Base-by-base conservation (phyloP, 179 eudicot genomes). In the Amaranthus tricolor region DNA sequence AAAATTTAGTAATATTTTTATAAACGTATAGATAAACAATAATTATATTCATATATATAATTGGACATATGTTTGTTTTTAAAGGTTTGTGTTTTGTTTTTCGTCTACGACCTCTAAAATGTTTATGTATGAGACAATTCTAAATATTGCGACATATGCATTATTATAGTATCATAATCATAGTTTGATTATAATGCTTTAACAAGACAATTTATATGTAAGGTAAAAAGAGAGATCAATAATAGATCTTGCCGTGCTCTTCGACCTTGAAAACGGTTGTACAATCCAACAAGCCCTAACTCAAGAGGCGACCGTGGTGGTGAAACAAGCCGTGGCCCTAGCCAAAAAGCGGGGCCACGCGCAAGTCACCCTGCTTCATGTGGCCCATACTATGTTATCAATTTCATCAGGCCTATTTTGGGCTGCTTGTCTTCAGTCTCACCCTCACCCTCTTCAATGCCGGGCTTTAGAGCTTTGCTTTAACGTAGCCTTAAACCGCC, bases 401-500 rank as follows among this genome's bases (percentile, higher is more conserved):
- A 62, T 84, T 14, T 82, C 89, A 6, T 69, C 83, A 0, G 88
- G 91, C 49, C 89, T 86, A 2, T 85, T 88, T 10, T 67, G 82
- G 66, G 60, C 83, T 0, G 87, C 91, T 5, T 88, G 91, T 50
- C 73, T 88, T 6, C 82, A 82, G 21, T 84, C 89, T 10, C 82
- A 88, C 59, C 82, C 85, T 8, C 89, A 88, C 73, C 91, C 91
- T 5, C 77, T 84, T 44, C 91, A 88, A 58, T 81, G 80, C 78
- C 81, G 80, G 79, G 91, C 89, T 45, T 77, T 87, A 16, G 90
- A 87, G 75, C 86, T 88, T n/a, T 88, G 91, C 80, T 84, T 88
- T 84, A 86, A 82, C 48, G 89, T 88, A 5, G 91, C 88, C 58
- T 62, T 87, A 31, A 85, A 87, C 80, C 87, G 90, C 47, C 87